Percentiles rank a stretch among this genome's conserved stretches.
These are phyloP conservation scores for Solanum hybrid DNA, from an alignment of 305 asterid species.

Conservation along the genomic window DNA sequence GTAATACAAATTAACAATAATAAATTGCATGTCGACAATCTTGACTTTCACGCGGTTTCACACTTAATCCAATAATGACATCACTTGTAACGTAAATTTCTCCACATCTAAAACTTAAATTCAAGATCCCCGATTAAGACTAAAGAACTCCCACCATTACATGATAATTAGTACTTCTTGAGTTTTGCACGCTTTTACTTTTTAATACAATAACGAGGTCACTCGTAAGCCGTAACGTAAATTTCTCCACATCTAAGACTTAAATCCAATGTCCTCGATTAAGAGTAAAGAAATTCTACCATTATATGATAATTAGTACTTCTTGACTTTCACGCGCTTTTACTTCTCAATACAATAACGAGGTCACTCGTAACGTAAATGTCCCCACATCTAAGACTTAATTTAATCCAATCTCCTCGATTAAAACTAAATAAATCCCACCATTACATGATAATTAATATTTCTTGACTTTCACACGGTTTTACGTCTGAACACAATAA, in stretches of 20 bases:
- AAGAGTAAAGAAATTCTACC: not conserved
- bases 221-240: not conserved
- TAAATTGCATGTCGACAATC: not conserved
- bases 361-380: not conserved
- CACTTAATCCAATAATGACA: not conserved
- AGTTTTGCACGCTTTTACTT: not conserved
- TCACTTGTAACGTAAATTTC: not conserved
- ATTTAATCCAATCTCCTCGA: not conserved
- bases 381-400: not conserved
- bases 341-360: too few species aligned
- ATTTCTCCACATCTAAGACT: not conserved
- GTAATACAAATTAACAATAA: not conserved
- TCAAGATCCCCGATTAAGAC: not conserved
- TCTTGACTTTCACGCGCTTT: not conserved
- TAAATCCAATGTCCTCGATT: not conserved
- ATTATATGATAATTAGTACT: not conserved
- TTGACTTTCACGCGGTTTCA: not conserved
- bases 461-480: not conserved
- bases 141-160: not conserved
- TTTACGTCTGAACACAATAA: too few species aligned
- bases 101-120: not conserved
- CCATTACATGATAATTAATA: not conserved
- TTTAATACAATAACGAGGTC: not conserved
- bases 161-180: not conserved
- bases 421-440: not conserved